phyloP scores from a whole-genome alignment of 208 protist species.

The Trypanosoma avium region DNA sequence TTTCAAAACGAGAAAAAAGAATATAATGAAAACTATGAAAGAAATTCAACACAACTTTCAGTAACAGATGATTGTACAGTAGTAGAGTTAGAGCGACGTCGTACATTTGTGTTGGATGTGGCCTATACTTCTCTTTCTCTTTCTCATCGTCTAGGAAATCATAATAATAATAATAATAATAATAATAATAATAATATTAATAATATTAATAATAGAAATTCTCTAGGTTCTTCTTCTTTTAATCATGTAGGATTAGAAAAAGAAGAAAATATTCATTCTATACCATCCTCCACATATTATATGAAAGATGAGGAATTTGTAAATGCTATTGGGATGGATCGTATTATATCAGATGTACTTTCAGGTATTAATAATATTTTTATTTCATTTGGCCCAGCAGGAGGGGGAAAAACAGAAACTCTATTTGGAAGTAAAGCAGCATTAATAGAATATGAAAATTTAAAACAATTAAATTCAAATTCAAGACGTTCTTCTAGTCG shows the following conservation, averaged over 20 bases:
- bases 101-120: conserved; percentile 27
- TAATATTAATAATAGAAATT: not conserved
- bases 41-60: conserved; percentile 1
- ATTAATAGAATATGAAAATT: not conserved
- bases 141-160: not conserved
- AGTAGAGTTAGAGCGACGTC: conserved; percentile 17
- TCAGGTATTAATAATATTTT: conserved; percentile 22
- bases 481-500: not conserved
- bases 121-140: conserved; percentile 11
- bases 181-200: not conserved
- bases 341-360: conserved; percentile 23
- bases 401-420: conserved; percentile 25
- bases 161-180: not conserved
- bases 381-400: conserved; percentile 25
- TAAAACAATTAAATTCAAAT: not conserved
- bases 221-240: not conserved
- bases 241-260: too few species aligned
- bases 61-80: conserved; percentile 30
- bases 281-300: not conserved
- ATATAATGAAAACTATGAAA: not conserved
- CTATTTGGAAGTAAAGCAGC: conserved; percentile 23
- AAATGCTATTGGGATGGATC: conserved; percentile 2
- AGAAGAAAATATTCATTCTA: too few species aligned
- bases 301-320: conserved; percentile 13
- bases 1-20: not conserved